Evolutionary conservation across 129 eudicot genomes (phyloP).

Genomic region (Dittrichia graveolens): DNA sequence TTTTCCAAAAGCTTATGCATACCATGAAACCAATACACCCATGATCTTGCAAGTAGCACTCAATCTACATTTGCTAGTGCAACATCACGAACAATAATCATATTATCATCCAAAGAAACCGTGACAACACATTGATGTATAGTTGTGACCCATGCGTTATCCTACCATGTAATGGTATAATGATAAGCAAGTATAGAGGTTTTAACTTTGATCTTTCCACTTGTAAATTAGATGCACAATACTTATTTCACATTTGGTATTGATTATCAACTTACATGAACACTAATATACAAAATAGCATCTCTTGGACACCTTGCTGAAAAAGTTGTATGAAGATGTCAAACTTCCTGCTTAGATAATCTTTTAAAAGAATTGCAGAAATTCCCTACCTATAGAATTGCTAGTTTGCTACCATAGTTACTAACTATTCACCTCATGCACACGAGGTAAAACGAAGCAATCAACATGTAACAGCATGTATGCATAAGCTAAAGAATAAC

Average conservation of each 20-base stretch:
- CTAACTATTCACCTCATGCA: too few species aligned
- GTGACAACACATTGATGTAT: neutral
- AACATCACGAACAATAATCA: too few species aligned
- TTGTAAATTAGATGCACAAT: too few species aligned
- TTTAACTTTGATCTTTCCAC: too few species aligned
- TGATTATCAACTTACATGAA: neutral
- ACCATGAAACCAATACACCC: neutral
- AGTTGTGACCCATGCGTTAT: neutral
- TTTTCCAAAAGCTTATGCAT: neutral
- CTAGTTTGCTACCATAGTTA: too few species aligned
- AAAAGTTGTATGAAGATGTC: neutral
- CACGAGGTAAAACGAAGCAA: too few species aligned
- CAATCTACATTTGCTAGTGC: neutral
- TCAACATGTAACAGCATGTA: too few species aligned
- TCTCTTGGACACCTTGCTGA: neutral
- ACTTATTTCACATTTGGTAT: neutral
- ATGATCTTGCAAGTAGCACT: neutral
- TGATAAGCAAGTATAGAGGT: too few species aligned
- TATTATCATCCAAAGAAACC: too few species aligned
- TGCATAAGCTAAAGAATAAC: too few species aligned
- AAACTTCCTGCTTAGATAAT: neutral
- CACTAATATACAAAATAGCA: neutral
- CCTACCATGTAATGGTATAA: neutral
- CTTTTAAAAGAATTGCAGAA: neutral
- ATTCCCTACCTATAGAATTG: too few species aligned